Percentiles rank a stretch among this genome's conserved stretches.
phyloP scores from a whole-genome alignment of 257 asterid genomes.

The Solanum virginianum region DNA sequence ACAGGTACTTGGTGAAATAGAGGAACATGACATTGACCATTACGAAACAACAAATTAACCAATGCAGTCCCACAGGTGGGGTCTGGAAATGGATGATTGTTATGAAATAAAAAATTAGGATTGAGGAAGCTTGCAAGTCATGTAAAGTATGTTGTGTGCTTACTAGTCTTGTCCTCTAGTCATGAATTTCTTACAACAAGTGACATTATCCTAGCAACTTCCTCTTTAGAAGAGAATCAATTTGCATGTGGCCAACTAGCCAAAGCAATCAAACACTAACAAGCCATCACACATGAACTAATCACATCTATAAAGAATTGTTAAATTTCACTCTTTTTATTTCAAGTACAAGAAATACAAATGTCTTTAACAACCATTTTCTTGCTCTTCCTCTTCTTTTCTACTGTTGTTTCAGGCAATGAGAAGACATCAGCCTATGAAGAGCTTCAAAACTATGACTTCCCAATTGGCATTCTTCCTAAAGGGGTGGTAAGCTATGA shows the following conservation, averaged over 20 bases:
- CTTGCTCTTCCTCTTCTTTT: constrained; percentile 6
- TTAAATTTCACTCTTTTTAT: too few species aligned
- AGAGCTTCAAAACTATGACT: constrained; percentile 35
- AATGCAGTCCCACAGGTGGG: neutral
- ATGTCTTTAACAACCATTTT: neutral
- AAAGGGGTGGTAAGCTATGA: constrained; percentile 54
- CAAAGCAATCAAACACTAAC: neutral
- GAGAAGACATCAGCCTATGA: constrained; percentile 37
- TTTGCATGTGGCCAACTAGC: neutral
- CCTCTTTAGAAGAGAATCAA: neutral
- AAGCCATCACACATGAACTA: neutral
- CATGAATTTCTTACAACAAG: neutral
- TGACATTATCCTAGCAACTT: neutral
- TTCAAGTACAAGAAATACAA: neutral
- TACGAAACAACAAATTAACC: neutral
- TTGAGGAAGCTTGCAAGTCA: neutral
- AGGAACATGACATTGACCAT: neutral
- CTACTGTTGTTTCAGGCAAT: neutral
- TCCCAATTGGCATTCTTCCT: constrained; percentile 74
- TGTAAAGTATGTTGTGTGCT: neutral
- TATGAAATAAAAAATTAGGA: too few species aligned
- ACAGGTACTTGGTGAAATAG: neutral
- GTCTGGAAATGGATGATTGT: neutral
- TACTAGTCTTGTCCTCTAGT: neutral
- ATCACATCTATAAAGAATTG: neutral